phyloP scores from a whole-genome alignment of 352 stramenopile genomes.

The Globisporangium iwayamae region DNA sequence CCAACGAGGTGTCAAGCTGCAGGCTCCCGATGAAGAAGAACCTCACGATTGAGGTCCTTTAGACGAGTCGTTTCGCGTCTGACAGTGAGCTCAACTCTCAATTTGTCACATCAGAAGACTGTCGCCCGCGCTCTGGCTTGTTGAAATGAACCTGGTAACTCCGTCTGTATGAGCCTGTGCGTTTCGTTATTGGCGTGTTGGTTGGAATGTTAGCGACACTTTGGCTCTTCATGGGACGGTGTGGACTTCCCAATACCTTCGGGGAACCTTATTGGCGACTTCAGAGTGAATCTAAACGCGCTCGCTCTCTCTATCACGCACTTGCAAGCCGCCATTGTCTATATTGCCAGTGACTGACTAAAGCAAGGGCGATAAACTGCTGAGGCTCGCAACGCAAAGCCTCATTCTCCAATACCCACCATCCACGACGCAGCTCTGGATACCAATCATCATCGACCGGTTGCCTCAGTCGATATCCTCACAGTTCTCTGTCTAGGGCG shows the following conservation, averaged over 20 bases:
- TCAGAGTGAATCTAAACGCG: neutral
- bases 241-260: neutral
- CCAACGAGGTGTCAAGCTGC: too few species aligned
- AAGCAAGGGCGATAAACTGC: neutral
- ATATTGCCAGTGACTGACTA: neutral
- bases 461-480: neutral
- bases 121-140: too few species aligned
- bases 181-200: too few species aligned
- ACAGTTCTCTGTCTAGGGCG: neutral
- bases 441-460: neutral
- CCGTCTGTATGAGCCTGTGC: too few species aligned
- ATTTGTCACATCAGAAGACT: too few species aligned
- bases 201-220: too few species aligned
- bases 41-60: too few species aligned
- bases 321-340: neutral
- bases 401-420: neutral
- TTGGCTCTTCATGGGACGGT: neutral
- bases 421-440: slow-evolving; percentile 6
- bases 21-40: too few species aligned
- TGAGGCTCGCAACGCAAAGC: neutral
- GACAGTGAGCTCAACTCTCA: too few species aligned
- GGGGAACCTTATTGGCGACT: neutral
- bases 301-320: slow-evolving; percentile 1
- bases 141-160: too few species aligned
- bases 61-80: too few species aligned